Conservation (phyloP, 192 early-diverging fungal genomes). For the Chytriomyces confervae region DNA sequence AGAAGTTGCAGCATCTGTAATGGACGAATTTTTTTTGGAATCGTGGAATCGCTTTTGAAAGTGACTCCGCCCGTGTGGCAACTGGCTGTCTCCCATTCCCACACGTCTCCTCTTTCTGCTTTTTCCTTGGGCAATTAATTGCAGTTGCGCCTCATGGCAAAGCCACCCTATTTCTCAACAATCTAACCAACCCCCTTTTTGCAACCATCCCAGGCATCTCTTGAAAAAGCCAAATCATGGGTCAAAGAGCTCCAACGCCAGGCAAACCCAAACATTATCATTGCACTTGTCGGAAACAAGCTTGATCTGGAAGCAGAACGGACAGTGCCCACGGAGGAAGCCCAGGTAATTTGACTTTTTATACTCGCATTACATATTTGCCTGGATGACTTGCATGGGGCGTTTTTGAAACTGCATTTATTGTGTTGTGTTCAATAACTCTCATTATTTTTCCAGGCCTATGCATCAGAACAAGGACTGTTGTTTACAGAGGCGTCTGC, state of each 20-base stretch:
- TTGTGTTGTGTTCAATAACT: neutral
- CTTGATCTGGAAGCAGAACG: conserved; percentile 79
- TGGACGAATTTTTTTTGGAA: too few relatives aligned
- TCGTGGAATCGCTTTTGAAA: too few relatives aligned
- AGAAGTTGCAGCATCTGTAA: too few relatives aligned
- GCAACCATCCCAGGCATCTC: conserved; percentile 67
- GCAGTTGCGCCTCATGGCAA: neutral
- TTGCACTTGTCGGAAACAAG: conserved; percentile 97
- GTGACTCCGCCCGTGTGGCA: too few relatives aligned
- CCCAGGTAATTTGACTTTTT: conserved; percentile 28
- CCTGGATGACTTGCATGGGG: conserved; percentile 29
- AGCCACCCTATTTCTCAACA: conserved; percentile 18
- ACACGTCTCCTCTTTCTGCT: too few relatives aligned
- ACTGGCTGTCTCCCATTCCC: too few relatives aligned
- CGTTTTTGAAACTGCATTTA: conserved; percentile 30
- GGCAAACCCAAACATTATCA: conserved; percentile 93
- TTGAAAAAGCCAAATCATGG: conserved; percentile 94
- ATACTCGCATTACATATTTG: neutral
- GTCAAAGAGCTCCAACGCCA: conserved; percentile 96
- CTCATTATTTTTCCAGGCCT: conserved; percentile 43
- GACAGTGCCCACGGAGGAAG: conserved; percentile 76
- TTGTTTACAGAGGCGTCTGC: conserved; percentile 90
- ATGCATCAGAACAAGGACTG: conserved; percentile 80
- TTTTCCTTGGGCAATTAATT: neutral
- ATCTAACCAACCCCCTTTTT: neutral